phyloP scores from a whole-genome alignment of 78 protist genomes.

The Pelomyxa schiedti region DNA sequence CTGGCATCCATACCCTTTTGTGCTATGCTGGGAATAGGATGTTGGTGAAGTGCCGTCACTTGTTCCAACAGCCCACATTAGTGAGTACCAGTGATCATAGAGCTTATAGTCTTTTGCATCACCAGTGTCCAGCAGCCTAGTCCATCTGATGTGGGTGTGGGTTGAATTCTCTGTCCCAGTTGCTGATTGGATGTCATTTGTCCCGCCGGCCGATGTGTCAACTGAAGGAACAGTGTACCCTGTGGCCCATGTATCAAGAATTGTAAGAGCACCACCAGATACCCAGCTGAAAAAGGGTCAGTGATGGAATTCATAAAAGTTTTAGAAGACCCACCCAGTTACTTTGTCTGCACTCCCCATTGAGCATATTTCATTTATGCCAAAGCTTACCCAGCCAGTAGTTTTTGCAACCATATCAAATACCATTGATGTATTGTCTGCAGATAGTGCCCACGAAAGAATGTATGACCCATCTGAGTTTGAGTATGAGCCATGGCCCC shows the following conservation, averaged over 20 bases:
- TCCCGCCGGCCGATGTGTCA: background rate
- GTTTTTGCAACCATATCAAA: background rate
- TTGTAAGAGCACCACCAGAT: background rate
- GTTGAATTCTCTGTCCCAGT: background rate
- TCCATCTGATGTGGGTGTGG: background rate
- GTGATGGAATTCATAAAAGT: no score
- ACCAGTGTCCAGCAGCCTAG: background rate
- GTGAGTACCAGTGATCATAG: background rate
- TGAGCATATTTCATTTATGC: background rate
- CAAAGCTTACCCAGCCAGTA: background rate
- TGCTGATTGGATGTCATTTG: background rate
- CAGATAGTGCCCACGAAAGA: constrained; percentile 1
- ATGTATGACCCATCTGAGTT: no score
- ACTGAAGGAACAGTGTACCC: background rate
- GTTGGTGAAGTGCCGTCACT: background rate
- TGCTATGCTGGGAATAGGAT: background rate
- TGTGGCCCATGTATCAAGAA: background rate
- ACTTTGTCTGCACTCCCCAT: background rate
- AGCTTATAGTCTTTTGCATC: background rate
- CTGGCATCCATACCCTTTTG: background rate
- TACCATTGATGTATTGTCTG: background rate
- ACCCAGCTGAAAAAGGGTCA: no score
- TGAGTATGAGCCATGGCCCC: no score
- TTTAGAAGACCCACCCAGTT: background rate
- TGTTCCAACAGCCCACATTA: background rate